phyloP scores from a whole-genome alignment of 2,329 filamentous ascomycete genomes.

The Phyllosticta ampelicida region DNA sequence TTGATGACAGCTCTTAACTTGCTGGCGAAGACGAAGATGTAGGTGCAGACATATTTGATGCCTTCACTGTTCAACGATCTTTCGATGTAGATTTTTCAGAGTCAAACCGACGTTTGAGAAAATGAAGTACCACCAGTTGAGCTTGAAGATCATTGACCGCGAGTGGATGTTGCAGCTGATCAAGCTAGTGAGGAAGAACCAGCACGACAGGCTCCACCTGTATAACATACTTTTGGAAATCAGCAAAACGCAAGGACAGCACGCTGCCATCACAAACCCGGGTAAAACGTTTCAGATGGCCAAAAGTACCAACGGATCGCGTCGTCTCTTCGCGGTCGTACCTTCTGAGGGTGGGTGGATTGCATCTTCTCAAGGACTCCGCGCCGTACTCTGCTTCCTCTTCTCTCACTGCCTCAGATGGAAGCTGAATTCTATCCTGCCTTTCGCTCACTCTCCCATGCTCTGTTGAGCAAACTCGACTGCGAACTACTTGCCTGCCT shows the following conservation, averaged over 20 bases:
- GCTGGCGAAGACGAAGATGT: conserved; percentile 42
- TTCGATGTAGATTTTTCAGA: conserved; percentile 30
- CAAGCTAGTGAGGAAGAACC: conserved; percentile 41
- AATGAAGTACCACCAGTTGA: conserved; percentile 53
- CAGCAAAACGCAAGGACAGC: neutral
- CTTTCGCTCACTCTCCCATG: neutral
- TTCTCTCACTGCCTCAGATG: neutral
- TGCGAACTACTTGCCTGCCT: no score
- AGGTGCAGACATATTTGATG: conserved; percentile 36
- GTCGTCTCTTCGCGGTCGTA: neutral
- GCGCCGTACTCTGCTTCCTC: neutral
- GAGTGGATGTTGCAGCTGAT: conserved; percentile 39
- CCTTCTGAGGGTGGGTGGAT: neutral
- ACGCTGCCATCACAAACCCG: neutral
- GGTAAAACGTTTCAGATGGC: neutral
- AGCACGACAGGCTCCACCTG: conserved; percentile 55
- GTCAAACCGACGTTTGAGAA: conserved; percentile 34
- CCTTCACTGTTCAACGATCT: conserved; percentile 25
- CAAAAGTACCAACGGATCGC: neutral
- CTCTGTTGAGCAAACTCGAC: neutral
- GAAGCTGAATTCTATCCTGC: neutral
- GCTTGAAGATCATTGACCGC: conserved; percentile 31
- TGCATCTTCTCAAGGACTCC: neutral
- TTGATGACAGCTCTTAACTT: conserved; percentile 42
- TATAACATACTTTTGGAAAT: conserved; percentile 33